These are phyloP conservation scores for Coniella vitis DNA, from an alignment of 2,329 filamentous ascomycete species.

Conservation along the genomic window DNA sequence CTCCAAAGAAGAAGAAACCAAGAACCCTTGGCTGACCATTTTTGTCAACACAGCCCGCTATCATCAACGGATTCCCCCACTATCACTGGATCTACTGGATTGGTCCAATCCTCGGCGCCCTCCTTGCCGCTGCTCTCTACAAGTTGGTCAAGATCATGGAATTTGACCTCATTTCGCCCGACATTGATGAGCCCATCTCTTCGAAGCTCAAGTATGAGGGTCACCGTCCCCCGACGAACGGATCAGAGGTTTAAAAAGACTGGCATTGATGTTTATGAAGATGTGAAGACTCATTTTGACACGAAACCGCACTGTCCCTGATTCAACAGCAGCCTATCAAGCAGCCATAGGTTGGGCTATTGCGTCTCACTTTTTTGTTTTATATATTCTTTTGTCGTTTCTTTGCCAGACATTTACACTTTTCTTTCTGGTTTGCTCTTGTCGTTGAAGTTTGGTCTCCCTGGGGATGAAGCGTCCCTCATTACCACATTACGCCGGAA, in stretches of 20 bases:
- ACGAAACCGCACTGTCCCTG: too few species aligned
- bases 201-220: background rate
- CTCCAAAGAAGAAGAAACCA: background rate
- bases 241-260: background rate
- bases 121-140: conserved; percentile 44
- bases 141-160: conserved; percentile 43
- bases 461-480: background rate
- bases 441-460: background rate
- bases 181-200: conserved; percentile 8
- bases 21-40: background rate
- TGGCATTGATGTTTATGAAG: background rate
- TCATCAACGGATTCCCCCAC: conserved; percentile 31
- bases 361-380: too few species aligned
- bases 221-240: background rate
- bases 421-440: too few species aligned
- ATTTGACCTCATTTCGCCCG: conserved; percentile 37
- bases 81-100: conserved; percentile 52
- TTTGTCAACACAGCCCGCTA: conserved; percentile 30
- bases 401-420: background rate
- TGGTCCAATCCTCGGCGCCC: conserved; percentile 42
- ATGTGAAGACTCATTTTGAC: too few species aligned
- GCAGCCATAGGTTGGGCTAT: too few species aligned
- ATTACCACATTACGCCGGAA: background rate
- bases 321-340: too few species aligned
- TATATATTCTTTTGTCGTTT: too few species aligned